Evolutionary conservation across 169 alveolate genomes (phyloP).

Genomic region (Plasmodium fragile): DNA sequence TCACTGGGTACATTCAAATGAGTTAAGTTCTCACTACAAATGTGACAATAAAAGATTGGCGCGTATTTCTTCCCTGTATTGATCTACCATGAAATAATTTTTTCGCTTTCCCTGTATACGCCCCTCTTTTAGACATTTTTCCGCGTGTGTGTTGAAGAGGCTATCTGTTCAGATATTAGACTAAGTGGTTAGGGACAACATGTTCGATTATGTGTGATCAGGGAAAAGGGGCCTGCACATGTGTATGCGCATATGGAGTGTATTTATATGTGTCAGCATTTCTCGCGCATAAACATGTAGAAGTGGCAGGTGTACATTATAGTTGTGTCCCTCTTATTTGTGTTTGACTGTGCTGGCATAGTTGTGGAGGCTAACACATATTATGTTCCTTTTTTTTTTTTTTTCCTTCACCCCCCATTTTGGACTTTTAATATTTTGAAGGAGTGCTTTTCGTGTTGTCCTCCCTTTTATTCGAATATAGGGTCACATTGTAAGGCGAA

Average conservation of each 20-base stretch:
- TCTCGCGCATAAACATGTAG: background rate
- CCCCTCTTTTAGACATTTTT: background rate
- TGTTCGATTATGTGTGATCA: background rate
- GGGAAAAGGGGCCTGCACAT: background rate
- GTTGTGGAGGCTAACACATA: background rate
- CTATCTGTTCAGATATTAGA: background rate
- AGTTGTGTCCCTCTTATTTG: background rate
- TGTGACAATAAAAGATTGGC: background rate
- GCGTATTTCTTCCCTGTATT: background rate
- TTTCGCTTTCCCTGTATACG: background rate
- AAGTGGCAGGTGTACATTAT: background rate
- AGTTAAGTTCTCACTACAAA: background rate
- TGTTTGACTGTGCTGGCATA: background rate
- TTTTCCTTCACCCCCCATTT: background rate
- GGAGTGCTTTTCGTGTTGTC: conserved; percentile 2
- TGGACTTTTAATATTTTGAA: conserved; percentile 1
- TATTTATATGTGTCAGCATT: background rate
- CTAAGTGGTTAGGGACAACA: background rate
- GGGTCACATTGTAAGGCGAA: conserved; percentile 10
- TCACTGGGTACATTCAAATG: background rate
- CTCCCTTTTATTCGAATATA: conserved; percentile 18
- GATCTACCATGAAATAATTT: conserved; percentile 1
- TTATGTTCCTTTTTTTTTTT: background rate
- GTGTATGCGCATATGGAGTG: background rate
- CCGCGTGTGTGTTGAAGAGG: background rate